Conservation (phyloP, 139 green algal genomes). For the Micromonas commoda region DNA sequence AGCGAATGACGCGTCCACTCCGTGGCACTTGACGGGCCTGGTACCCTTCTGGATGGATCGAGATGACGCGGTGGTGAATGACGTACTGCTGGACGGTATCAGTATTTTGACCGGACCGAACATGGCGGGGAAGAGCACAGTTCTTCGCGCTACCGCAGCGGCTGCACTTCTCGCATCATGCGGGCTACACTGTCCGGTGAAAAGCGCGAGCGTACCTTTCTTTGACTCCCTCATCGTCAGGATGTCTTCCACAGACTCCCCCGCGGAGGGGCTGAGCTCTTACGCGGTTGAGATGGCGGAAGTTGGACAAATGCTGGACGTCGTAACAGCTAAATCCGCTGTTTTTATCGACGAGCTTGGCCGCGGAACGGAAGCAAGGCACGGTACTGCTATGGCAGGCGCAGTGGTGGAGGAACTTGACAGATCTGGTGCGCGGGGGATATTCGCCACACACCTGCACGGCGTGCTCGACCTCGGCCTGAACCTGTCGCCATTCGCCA, state of each 20-base stretch:
- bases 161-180: conserved; percentile 68
- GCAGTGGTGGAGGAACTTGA: conserved; percentile 59
- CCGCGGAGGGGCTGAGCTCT: conserved; percentile 64
- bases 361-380: conserved; percentile 74
- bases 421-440: conserved; percentile 43
- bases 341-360: conserved; percentile 84
- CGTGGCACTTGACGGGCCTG: conserved; percentile 44
- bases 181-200: conserved; percentile 64
- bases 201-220: conserved; percentile 41
- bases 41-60: conserved; percentile 79
- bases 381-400: conserved; percentile 51
- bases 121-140: conserved; percentile 59
- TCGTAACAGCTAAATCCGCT: conserved; percentile 38
- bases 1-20: neutral
- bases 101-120: conserved; percentile 82
- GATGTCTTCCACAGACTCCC: conserved; percentile 69
- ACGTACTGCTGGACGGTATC: conserved; percentile 50
- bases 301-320: conserved; percentile 3
- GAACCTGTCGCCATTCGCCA: conserved; percentile 21
- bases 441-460: conserved; percentile 86
- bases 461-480: conserved; percentile 53
- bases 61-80: conserved; percentile 45
- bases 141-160: conserved; percentile 63
- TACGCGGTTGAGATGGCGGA: conserved; percentile 83
- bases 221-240: conserved; percentile 74